A percentile compares a stretch with the other conserved stretches of the same genome.
phyloP scores from a whole-genome alignment of 805 yeast species.

The Candida nanaspora region DNA sequence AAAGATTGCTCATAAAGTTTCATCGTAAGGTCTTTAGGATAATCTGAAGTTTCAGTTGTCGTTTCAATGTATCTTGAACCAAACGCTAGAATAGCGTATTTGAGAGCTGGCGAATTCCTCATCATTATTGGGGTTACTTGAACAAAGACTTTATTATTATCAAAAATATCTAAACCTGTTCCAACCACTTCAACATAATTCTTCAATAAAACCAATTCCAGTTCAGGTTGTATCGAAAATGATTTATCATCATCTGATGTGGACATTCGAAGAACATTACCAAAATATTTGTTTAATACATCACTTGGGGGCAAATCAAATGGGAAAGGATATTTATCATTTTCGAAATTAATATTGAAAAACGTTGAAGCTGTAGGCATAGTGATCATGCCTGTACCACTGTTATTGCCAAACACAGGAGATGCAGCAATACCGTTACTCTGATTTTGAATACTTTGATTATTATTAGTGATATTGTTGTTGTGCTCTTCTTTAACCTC shows the following conservation, averaged over 20 bases:
- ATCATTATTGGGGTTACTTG: slow-evolving; percentile 11
- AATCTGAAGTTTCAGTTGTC: slow-evolving; percentile 7
- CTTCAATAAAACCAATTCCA: slow-evolving; percentile 22
- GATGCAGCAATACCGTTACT: neutral
- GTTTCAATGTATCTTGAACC: slow-evolving; percentile 14
- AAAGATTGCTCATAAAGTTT: slow-evolving; percentile 27
- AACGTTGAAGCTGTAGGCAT: neutral
- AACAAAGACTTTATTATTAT: slow-evolving; percentile 10
- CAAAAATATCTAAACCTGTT: slow-evolving; percentile 33
- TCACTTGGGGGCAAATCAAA: slow-evolving; percentile 12
- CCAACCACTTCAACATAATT: slow-evolving; percentile 32
- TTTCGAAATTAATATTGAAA: neutral
- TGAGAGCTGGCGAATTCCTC: slow-evolving; percentile 10
- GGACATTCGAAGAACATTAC: slow-evolving; percentile 13
- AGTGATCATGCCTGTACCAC: too few relatives aligned
- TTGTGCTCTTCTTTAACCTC: neutral
- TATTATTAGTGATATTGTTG: neutral
- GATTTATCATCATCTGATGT: slow-evolving; percentile 6
- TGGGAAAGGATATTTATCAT: slow-evolving; percentile 1
- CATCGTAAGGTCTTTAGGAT: slow-evolving; percentile 16
- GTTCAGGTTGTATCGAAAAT: slow-evolving; percentile 8
- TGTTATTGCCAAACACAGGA: slow-evolving; percentile 4
- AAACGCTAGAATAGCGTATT: slow-evolving; percentile 15
- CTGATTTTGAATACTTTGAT: slow-evolving; percentile 3
- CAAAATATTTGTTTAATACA: slow-evolving; percentile 13